Conservation (phyloP, 73 alveolate species). For the Blepharisma japonicum region DNA sequence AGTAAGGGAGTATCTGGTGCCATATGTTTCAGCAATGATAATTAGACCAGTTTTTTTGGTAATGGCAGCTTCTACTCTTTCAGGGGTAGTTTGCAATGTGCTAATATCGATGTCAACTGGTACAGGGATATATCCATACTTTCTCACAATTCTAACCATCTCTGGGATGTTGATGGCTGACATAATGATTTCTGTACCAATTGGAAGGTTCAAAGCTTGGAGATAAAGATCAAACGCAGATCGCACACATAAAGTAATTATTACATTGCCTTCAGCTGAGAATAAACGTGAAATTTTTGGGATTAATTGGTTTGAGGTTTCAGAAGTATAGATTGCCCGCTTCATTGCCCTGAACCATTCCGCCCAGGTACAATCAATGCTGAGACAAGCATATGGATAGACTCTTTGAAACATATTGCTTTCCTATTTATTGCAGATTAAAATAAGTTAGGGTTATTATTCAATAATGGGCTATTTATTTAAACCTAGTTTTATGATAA, state of each 20-base stretch:
- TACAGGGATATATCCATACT: slow-evolving; percentile 69
- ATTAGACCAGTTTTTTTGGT: slow-evolving; percentile 54
- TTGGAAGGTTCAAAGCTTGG: slow-evolving; percentile 65
- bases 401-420: background rate
- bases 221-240: slow-evolving; percentile 66
- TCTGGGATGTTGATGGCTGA: slow-evolving; percentile 82
- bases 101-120: slow-evolving; percentile 75
- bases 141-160: slow-evolving; percentile 66
- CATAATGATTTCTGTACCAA: slow-evolving; percentile 75
- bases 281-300: background rate
- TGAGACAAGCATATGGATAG: slow-evolving; percentile 19
- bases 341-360: slow-evolving; percentile 13
- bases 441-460: too few relatives aligned
- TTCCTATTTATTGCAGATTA: too few relatives aligned
- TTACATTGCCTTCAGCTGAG: slow-evolving; percentile 23
- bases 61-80: slow-evolving; percentile 44
- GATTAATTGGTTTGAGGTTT: background rate
- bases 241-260: slow-evolving; percentile 47
- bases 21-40: slow-evolving; percentile 62
- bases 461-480: too few relatives aligned
- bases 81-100: slow-evolving; percentile 57
- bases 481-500: too few relatives aligned
- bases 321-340: background rate
- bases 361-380: slow-evolving; percentile 15
- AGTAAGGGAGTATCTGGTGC: slow-evolving; percentile 56